Conservation (phyloP, 371 early-diverging fungal genomes). For the Mortierella sp. region DNA sequence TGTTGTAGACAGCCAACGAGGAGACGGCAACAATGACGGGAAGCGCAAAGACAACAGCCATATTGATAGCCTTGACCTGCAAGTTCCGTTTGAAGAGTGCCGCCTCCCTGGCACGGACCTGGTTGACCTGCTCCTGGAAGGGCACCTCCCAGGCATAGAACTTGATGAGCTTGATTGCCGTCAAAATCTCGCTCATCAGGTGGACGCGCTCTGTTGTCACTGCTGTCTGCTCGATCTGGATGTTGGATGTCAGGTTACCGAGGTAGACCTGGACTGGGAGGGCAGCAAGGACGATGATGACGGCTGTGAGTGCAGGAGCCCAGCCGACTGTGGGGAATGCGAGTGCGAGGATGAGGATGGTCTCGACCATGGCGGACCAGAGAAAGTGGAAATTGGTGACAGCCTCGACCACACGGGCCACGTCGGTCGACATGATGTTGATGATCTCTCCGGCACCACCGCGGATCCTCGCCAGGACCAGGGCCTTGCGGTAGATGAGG, state of each 20-base stretch:
- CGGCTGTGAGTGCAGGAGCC: constrained; percentile 63
- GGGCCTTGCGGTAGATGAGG: constrained; percentile 69
- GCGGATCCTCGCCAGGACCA: constrained; percentile 55
- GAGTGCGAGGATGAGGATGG: constrained; percentile 64
- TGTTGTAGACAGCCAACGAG: constrained; percentile 28
- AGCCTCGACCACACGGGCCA: constrained; percentile 64
- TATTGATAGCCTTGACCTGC: constrained; percentile 31
- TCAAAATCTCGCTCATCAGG: constrained; percentile 71
- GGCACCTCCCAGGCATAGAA: constrained; percentile 73
- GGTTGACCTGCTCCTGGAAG: constrained; percentile 33
- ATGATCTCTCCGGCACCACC: constrained; percentile 71
- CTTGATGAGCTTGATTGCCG: constrained; percentile 78
- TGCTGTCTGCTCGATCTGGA: constrained; percentile 53
- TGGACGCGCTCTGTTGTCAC: constrained; percentile 69
- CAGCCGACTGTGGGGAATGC: constrained; percentile 54
- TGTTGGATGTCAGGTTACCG: constrained; percentile 29
- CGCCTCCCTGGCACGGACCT: constrained; percentile 59
- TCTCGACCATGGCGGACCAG: constrained; percentile 60
- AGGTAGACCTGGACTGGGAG: constrained; percentile 49
- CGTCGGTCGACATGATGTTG: constrained; percentile 82
- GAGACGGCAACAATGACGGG: constrained; percentile 31
- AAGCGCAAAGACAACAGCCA: constrained; percentile 41
- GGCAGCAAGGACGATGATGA: constrained; percentile 58
- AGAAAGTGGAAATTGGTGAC: constrained; percentile 62
- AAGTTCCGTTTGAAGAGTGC: constrained; percentile 19